Evolutionary conservation across 2,329 filamentous ascomycete species (phyloP).

Genomic region (Canariomyces notabilis): DNA sequence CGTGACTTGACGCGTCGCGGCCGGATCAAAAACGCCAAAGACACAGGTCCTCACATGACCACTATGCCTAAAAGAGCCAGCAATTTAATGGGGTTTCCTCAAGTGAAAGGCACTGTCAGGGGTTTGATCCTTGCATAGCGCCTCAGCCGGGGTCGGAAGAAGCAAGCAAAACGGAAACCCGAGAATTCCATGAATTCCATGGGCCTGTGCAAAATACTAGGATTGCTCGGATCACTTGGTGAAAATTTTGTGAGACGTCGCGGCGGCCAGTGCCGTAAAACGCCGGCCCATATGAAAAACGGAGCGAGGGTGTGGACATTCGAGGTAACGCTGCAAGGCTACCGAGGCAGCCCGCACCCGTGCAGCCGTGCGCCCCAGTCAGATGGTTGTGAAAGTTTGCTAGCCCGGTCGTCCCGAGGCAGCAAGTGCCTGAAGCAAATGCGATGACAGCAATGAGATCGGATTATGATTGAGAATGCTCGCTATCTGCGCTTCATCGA

Average conservation of each 20-base stretch:
- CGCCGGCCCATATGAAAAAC: too few species aligned
- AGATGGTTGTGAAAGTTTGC: slow-evolving; percentile 23
- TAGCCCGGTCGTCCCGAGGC: slow-evolving; percentile 13
- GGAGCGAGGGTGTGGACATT: too few species aligned
- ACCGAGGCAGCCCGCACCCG: slow-evolving; percentile 13
- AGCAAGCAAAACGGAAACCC: slow-evolving; percentile 15
- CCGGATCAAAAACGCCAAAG: slow-evolving; percentile 12
- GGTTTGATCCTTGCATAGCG: slow-evolving; percentile 9
- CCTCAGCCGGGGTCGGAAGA: slow-evolving; percentile 14
- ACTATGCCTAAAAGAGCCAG: slow-evolving; percentile 15
- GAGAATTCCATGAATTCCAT: too few species aligned
- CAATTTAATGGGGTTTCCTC: slow-evolving; percentile 2
- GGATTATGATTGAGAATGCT: background rate
- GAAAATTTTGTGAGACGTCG: background rate
- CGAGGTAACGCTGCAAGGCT: slow-evolving; percentile 23
- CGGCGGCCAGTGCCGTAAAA: background rate
- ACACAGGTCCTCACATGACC: slow-evolving; percentile 22
- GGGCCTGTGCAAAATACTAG: slow-evolving; percentile 17
- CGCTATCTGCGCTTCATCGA: background rate
- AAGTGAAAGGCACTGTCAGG: background rate
- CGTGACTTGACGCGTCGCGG: slow-evolving; percentile 24
- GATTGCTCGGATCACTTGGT: slow-evolving; percentile 2
- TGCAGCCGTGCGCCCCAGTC: slow-evolving; percentile 1
- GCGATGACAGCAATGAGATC: background rate
- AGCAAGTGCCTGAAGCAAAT: slow-evolving; percentile 11